phyloP scores from a whole-genome alignment of 345 rosid species.

The Salix caprea region DNA sequence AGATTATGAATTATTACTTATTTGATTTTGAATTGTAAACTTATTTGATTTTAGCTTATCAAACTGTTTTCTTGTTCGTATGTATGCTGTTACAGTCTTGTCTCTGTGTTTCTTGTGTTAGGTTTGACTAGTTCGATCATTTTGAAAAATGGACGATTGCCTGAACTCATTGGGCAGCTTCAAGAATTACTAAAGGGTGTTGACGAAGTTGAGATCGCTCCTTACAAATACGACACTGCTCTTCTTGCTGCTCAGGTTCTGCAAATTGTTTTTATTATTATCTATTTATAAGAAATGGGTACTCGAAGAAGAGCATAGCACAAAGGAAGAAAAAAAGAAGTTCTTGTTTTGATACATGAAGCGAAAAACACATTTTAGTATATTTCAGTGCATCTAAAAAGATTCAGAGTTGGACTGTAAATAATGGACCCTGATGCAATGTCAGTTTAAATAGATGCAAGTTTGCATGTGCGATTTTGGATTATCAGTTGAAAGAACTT shows the following conservation, averaged over 20 bases:
- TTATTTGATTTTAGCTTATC: not conserved
- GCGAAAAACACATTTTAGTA: too few relatives aligned
- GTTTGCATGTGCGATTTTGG: not conserved
- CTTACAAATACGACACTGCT: slow-evolving; percentile 57
- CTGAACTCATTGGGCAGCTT: slow-evolving; percentile 78
- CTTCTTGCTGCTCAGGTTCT: slow-evolving; percentile 76
- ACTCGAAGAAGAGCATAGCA: not conserved
- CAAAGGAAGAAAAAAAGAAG: not conserved
- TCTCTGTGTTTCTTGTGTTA: slow-evolving; percentile 17
- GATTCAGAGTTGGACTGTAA: not conserved
- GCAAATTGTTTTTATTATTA: not conserved
- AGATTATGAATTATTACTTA: not conserved
- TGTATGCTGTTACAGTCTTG: not conserved
- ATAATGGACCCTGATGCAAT: not conserved
- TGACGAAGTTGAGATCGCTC: slow-evolving; percentile 47
- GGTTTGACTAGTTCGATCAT: slow-evolving; percentile 76
- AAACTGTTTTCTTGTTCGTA: not conserved
- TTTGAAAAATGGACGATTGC: slow-evolving; percentile 62
- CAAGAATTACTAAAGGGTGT: slow-evolving; percentile 73
- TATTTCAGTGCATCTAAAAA: not conserved
- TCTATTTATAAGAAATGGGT: not conserved
- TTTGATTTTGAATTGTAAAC: too few relatives aligned
- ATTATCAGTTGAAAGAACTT: not conserved
- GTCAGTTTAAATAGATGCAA: not conserved
- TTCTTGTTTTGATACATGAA: not conserved